Conservation (phyloP, 1,284 basidiomycete species). For the Bondarzewia mesenterica region DNA sequence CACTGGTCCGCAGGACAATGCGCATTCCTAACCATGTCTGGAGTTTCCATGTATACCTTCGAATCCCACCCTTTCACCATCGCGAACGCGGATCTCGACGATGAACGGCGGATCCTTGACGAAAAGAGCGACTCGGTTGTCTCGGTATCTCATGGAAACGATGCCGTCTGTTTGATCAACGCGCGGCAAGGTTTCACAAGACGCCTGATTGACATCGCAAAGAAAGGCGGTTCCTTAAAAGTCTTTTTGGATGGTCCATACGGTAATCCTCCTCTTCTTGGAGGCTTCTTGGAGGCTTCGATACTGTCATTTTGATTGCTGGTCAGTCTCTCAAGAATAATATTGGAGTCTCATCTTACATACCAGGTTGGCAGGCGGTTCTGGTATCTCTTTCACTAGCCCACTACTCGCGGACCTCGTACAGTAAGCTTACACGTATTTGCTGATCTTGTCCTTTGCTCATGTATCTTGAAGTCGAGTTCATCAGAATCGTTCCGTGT, state of each 20-base stretch:
- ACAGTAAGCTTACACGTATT: conserved; percentile 18
- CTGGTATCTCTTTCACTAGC: conserved; percentile 32
- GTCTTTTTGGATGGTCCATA: conserved; percentile 38
- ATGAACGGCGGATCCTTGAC: conserved; percentile 7
- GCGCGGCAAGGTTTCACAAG: conserved; percentile 36
- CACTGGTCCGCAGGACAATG: conserved; percentile 44
- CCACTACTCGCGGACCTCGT: conserved; percentile 30
- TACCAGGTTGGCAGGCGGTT: conserved; percentile 23
- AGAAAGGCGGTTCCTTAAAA: conserved; percentile 17
- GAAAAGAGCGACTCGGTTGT: not conserved
- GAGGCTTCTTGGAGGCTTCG: conserved; percentile 17
- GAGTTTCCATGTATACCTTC: conserved; percentile 31
- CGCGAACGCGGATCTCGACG: conserved; percentile 20
- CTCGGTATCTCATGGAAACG: conserved; percentile 22
- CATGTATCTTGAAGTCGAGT: conserved; percentile 17
- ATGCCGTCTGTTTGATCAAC: conserved; percentile 44
- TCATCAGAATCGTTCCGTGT: conserved; percentile 14
- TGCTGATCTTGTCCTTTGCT: not conserved
- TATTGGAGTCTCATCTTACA: not conserved
- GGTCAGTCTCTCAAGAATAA: conserved; percentile 16
- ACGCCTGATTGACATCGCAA: conserved; percentile 22
- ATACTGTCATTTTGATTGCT: conserved; percentile 29
- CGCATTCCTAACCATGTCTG: conserved; percentile 37
- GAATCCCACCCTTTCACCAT: conserved; percentile 52
- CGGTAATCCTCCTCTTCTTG: conserved; percentile 22